Percentiles rank a stretch among this genome's conserved stretches.
Evolutionary conservation across 768 basidiomycete genomes (phyloP).

Genomic region (Serendipita sp.): DNA sequence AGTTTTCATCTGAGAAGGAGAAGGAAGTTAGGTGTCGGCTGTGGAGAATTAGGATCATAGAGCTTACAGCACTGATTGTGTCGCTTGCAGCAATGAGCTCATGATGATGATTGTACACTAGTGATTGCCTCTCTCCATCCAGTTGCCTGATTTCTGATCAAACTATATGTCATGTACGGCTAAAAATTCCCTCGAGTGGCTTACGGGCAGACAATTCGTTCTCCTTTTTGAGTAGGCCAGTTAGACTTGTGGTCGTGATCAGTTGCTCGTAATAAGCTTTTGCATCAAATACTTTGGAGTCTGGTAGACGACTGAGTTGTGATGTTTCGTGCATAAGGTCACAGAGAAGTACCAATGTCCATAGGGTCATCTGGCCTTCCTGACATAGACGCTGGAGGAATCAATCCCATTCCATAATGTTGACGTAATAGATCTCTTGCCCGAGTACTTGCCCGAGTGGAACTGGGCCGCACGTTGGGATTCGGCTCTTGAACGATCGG

Average conservation of each 20-base stretch:
- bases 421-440: slow-evolving; percentile 69
- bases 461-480: slow-evolving; percentile 19
- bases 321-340: slow-evolving; percentile 1
- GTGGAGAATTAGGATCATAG: not conserved
- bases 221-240: slow-evolving; percentile 57
- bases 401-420: slow-evolving; percentile 75
- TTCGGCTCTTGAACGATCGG: not conserved
- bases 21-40: not conserved
- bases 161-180: slow-evolving; percentile 1
- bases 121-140: slow-evolving; percentile 74
- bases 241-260: slow-evolving; percentile 65
- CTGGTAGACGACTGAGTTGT: slow-evolving; percentile 24
- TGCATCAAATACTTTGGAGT: slow-evolving; percentile 70
- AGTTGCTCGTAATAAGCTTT: slow-evolving; percentile 74
- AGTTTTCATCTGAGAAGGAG: slow-evolving; percentile 56
- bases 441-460: slow-evolving; percentile 29
- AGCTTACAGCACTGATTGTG: slow-evolving; percentile 67
- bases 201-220: slow-evolving; percentile 65
- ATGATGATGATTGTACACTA: slow-evolving; percentile 92
- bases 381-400: slow-evolving; percentile 44
- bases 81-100: slow-evolving; percentile 89
- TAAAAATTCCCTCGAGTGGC: slow-evolving; percentile 10
- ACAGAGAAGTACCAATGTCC: slow-evolving; percentile 43
- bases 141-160: slow-evolving; percentile 66
- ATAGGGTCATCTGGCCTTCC: slow-evolving; percentile 56